These are phyloP conservation scores for Fusarium sp. DNA, from an alignment of 2,329 filamentous ascomycete genomes.

Conservation along the genomic window DNA sequence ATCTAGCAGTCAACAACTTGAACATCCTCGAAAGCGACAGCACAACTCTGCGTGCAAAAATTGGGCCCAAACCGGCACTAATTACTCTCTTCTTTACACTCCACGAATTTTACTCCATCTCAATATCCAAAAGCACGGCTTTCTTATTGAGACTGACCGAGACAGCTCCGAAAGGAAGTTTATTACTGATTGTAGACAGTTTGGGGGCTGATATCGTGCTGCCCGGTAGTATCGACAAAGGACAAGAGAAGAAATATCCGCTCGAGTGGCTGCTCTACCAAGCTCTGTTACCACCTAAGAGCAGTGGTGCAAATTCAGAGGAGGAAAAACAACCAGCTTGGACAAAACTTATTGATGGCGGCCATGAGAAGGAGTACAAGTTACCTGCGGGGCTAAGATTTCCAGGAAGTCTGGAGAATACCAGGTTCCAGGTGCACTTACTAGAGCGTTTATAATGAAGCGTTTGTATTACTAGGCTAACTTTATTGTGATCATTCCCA, in stretches of 20 bases:
- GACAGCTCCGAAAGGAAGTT: not conserved
- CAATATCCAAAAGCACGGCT: slow-evolving; percentile 5
- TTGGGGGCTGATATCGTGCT: not conserved
- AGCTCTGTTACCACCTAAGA: not conserved
- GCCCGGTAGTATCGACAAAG: not conserved
- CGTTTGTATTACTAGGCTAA: not conserved
- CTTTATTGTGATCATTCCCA: not conserved
- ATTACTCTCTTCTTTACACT: slow-evolving; percentile 9
- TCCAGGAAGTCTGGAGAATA: slow-evolving; percentile 14
- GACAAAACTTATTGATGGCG: not conserved
- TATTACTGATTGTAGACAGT: not conserved
- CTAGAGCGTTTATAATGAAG: not conserved
- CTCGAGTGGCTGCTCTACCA: slow-evolving; percentile 12
- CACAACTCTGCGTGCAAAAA: not conserved
- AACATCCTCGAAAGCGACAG: not conserved
- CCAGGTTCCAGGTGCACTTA: not conserved
- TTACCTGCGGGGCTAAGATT: not conserved
- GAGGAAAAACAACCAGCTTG: not conserved
- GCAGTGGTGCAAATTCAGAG: not conserved
- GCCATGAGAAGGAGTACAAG: slow-evolving; percentile 13
- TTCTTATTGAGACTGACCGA: not conserved
- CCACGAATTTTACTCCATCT: not conserved
- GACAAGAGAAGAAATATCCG: slow-evolving; percentile 2
- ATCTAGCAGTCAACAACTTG: not conserved
- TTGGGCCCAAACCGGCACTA: not conserved